Conservation (phyloP, 495 filamentous ascomycete species). For the Echria macrotheca region DNA sequence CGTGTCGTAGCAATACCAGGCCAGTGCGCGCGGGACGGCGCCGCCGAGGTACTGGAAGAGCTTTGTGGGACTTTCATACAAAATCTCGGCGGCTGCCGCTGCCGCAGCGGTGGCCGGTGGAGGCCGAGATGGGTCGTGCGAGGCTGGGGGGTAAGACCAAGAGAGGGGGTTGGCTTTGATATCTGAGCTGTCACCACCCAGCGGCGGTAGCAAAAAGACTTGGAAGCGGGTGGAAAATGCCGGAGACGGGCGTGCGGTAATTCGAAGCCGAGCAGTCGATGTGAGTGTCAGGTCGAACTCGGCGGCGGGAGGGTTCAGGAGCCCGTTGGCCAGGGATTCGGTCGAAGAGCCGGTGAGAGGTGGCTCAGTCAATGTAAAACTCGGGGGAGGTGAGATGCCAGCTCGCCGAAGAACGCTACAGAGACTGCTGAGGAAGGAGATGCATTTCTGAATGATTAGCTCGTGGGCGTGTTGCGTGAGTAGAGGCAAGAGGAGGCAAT, state of each 20-base stretch:
- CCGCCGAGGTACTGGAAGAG: constrained; percentile 21
- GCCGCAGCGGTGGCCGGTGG: neutral
- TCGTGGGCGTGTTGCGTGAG: constrained; percentile 60
- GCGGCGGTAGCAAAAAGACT: constrained; percentile 27
- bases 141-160: constrained; percentile 11
- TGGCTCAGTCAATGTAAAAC: constrained; percentile 22
- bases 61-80: constrained; percentile 15
- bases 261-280: constrained; percentile 27
- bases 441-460: constrained; percentile 27
- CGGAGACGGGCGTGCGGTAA: constrained; percentile 24
- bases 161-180: constrained; percentile 19
- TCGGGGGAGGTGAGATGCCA: constrained; percentile 20
- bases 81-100: constrained; percentile 9
- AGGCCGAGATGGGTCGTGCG: neutral
- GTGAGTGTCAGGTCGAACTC: constrained; percentile 39
- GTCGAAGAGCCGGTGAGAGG: constrained; percentile 13
- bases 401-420: constrained; percentile 20
- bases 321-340: constrained; percentile 13
- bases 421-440: constrained; percentile 11
- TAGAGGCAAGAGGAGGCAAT: constrained; percentile 60
- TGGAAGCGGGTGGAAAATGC: constrained; percentile 26
- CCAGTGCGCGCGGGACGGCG: constrained; percentile 23
- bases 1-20: constrained; percentile 9
- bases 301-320: constrained; percentile 22
- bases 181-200: neutral